Evolutionary conservation across 2,329 filamentous ascomycete genomes (phyloP), one percentile per base, ranked within the genome.

Genomic region (Beauveria scarabaeidicola): DNA sequence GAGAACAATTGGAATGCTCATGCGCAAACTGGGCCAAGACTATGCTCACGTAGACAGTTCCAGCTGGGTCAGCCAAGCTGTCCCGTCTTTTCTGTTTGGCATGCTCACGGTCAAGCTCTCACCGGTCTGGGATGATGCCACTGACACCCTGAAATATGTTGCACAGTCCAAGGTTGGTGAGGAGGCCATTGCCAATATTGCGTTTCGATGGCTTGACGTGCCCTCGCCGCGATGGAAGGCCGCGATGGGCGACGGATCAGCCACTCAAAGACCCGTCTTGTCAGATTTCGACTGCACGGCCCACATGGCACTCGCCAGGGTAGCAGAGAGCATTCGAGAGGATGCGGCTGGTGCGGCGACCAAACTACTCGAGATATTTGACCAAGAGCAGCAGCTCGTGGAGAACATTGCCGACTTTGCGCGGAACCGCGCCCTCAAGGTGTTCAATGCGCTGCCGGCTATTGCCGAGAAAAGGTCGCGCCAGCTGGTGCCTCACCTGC

Each of bases 281-380:
- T 90, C 86, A 1, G 85, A 94, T 64, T 99, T 96, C 65, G 87
- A 96, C 70, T 97, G 93, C 70, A 87, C 85, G 21, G 91, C 94
- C 64, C 70, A 93, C 40, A 78, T 78, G 38, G 80, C 78, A 32
- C 73, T 96, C 1, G 75, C 82, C 50, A 75, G 76, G 15, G 71
- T 78, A 23, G 79, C 83, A 5, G 68, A 74, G 15, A 74, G 78
- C 53, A 77, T 83, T 9, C 81, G 84, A 53, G 73, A 79, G 21
- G 75, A 81, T 1, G 74, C 85, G 11, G 72, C 78, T 13, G 76
- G 80, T 61, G 76, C 84, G 3, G 75, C 78, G 38, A 79, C 85
- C 25, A 76, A 81, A 13, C 82, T 95, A 70, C 72, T 84, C 5
- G 72, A 78, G 38, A 77, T 77, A 5, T 93, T 94, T 66, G 81